Evolutionary conservation across 371 early-diverging fungal species (phyloP).

Genomic region (Mortierella sp.): DNA sequence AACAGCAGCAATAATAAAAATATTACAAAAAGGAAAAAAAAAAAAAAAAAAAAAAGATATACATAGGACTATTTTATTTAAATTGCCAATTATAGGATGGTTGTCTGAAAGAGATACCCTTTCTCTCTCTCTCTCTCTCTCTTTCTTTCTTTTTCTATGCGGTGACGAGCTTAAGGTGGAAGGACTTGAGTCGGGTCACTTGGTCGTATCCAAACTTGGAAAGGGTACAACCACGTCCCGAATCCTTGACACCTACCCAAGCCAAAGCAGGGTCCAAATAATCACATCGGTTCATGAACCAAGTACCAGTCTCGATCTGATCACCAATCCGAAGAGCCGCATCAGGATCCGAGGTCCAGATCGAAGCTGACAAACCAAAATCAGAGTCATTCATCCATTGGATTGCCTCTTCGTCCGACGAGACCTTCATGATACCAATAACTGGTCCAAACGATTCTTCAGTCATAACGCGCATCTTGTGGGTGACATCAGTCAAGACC

Average conservation of each 20-base stretch:
- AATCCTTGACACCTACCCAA: constrained; percentile 87
- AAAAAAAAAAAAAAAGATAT: no score
- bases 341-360: constrained; percentile 80
- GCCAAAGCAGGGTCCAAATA: constrained; percentile 83
- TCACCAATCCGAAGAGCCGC: constrained; percentile 73
- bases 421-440: constrained; percentile 79
- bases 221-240: constrained; percentile 78
- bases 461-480: constrained; percentile 80
- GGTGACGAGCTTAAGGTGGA: constrained; percentile 43
- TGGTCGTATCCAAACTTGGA: constrained; percentile 77
- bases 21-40: no score
- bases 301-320: constrained; percentile 83
- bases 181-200: constrained; percentile 62
- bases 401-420: constrained; percentile 82
- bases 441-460: constrained; percentile 93
- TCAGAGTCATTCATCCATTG: constrained; percentile 82
- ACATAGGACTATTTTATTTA: no score
- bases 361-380: constrained; percentile 86
- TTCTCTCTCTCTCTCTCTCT: no score
- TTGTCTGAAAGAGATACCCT: no score
- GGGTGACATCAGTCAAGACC: constrained; percentile 77
- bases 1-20: no score
- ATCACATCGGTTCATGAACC: constrained; percentile 90
- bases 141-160: constrained; percentile 12
- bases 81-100: no score